phyloP scores from a whole-genome alignment of 768 basidiomycete species.

The Coprinopsis sp. region DNA sequence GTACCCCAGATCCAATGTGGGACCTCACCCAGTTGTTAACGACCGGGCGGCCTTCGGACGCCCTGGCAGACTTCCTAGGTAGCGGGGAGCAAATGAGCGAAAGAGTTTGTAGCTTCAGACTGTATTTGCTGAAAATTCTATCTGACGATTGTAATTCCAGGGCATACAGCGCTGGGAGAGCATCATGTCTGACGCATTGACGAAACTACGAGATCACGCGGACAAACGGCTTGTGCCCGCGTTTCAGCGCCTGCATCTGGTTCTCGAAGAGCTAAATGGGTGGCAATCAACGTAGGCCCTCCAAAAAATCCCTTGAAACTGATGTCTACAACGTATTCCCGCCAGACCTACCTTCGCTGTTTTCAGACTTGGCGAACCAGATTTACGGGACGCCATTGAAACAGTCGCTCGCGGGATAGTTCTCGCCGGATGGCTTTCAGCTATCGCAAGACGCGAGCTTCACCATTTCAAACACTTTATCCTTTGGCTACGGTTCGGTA shows the following conservation, averaged over 20 bases:
- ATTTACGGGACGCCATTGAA: slow-evolving; percentile 46
- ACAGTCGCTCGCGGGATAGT: slow-evolving; percentile 55
- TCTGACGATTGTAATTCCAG: slow-evolving; percentile 38
- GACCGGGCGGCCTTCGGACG: slow-evolving; percentile 68
- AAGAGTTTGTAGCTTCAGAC: slow-evolving; percentile 43
- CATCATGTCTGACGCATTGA: slow-evolving; percentile 63
- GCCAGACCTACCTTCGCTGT: slow-evolving; percentile 51
- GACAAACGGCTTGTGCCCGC: slow-evolving; percentile 69
- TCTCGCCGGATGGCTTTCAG: slow-evolving; percentile 63
- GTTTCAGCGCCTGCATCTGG: slow-evolving; percentile 69
- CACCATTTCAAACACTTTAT: slow-evolving; percentile 76
- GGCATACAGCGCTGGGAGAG: slow-evolving; percentile 82
- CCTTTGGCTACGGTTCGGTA: slow-evolving; percentile 72
- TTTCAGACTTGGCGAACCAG: slow-evolving; percentile 45
- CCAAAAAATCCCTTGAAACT: slow-evolving; percentile 1
- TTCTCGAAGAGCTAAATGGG: slow-evolving; percentile 73
- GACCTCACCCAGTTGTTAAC: slow-evolving; percentile 69
- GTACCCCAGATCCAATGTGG: slow-evolving; percentile 56
- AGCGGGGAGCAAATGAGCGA: slow-evolving; percentile 80
- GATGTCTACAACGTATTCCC: slow-evolving; percentile 10
- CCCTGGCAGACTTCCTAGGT: slow-evolving; percentile 68
- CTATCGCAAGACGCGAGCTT: slow-evolving; percentile 61
- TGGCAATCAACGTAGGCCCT: slow-evolving; percentile 65
- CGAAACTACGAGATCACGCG: slow-evolving; percentile 68
- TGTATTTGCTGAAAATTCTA: slow-evolving; percentile 3